Percentiles rank a stretch among this genome's conserved stretches.
Conservation (phyloP, 2,329 filamentous ascomycete species). For the Fusarium heterosporum region DNA sequence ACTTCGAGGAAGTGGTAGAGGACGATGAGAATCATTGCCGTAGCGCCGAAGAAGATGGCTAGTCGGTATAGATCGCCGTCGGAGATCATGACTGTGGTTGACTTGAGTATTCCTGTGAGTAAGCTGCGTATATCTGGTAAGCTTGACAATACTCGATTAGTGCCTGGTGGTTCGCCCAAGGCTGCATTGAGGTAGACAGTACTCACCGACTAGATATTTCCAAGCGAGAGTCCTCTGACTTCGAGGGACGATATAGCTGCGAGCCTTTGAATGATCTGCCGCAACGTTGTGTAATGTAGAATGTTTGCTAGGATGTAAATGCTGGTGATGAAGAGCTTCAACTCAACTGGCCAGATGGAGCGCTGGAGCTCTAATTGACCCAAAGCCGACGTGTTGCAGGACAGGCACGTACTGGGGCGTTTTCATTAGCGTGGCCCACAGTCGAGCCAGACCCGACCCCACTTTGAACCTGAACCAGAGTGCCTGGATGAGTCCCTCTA, state of each 20-base stretch:
- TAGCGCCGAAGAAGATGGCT: slow-evolving; percentile 90
- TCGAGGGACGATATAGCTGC: not conserved
- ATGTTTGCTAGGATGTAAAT: slow-evolving; percentile 21
- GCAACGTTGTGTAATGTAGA: not conserved
- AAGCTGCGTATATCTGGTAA: slow-evolving; percentile 7
- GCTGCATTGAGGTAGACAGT: not conserved
- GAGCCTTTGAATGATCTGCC: not conserved
- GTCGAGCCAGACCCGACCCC: slow-evolving; percentile 20
- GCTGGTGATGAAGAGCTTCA: slow-evolving; percentile 38
- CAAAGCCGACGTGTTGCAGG: slow-evolving; percentile 4
- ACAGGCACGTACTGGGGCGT: slow-evolving; percentile 41
- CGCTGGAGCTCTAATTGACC: slow-evolving; percentile 45
- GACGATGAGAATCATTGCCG: slow-evolving; percentile 91
- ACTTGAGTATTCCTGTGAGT: slow-evolving; percentile 10
- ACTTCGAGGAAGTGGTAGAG: slow-evolving; percentile 97
- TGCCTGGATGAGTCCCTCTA: not conserved
- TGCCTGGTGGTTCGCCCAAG: slow-evolving; percentile 4
- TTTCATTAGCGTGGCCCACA: slow-evolving; percentile 22
- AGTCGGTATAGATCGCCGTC: slow-evolving; percentile 91
- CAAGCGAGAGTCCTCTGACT: not conserved
- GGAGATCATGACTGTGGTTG: slow-evolving; percentile 81
- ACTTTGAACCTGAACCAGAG: not conserved
- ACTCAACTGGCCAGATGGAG: slow-evolving; percentile 50
- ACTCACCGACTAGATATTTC: slow-evolving; percentile 10
- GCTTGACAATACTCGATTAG: slow-evolving; percentile 30